Conservation (phyloP, 2,329 filamentous ascomycete species). For the Neonectria punicea region DNA sequence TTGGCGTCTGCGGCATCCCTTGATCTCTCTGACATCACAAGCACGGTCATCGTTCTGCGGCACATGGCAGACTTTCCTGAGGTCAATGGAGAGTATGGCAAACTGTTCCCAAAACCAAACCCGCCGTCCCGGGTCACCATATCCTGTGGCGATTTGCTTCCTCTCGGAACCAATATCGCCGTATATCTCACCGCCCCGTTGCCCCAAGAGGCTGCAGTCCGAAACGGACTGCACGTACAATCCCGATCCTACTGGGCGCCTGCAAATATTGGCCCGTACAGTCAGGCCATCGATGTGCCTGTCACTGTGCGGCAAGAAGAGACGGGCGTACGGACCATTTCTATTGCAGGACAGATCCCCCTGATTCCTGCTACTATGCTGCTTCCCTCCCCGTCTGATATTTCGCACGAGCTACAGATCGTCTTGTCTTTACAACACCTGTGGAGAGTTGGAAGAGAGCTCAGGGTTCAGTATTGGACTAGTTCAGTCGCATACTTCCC, state of each 20-base stretch:
- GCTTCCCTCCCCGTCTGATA: conserved; percentile 55
- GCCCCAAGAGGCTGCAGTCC: conserved; percentile 38
- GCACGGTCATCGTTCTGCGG: conserved; percentile 75
- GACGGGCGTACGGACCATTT: conserved; percentile 57
- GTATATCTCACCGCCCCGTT: conserved; percentile 63
- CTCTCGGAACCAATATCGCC: conserved; percentile 66
- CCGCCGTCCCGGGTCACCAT: conserved; percentile 89
- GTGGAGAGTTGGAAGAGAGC: conserved; percentile 80
- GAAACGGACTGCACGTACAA: conserved; percentile 86
- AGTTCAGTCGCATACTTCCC: conserved; percentile 81
- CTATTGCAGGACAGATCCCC: conserved; percentile 91
- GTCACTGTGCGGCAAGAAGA: conserved; percentile 32
- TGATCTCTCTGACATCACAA: conserved; percentile 57
- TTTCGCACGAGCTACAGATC: conserved; percentile 66
- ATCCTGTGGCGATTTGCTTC: conserved; percentile 76
- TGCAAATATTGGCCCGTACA: conserved; percentile 97
- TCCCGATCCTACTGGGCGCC: conserved; percentile 97
- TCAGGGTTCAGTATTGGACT: conserved; percentile 78
- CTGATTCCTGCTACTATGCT: conserved; percentile 84
- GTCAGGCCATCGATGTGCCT: conserved; percentile 78
- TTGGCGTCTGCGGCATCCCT: conserved; percentile 49
- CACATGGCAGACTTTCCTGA: conserved; percentile 81
- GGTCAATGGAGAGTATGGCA: conserved; percentile 80
- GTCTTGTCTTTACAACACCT: conserved; percentile 87
- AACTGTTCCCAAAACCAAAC: conserved; percentile 79